These are phyloP conservation scores for Clonostachys rosea DNA, from an alignment of 2,329 filamentous ascomycete genomes.

Conservation along the genomic window DNA sequence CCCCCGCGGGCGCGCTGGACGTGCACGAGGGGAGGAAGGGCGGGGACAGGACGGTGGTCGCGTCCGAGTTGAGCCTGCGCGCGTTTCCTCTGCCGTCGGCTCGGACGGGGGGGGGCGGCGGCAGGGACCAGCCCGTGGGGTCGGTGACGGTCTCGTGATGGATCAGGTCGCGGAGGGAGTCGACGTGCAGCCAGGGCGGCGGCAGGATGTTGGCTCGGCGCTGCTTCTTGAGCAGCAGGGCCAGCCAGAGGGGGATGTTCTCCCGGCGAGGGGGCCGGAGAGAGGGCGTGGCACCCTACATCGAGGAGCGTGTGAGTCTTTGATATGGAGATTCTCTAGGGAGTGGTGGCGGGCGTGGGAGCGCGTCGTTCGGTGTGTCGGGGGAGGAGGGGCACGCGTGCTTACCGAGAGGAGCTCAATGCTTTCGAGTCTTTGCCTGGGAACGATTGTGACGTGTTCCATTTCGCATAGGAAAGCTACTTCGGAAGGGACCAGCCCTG, in stretches of 20 bases:
- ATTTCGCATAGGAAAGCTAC: slow-evolving; percentile 95
- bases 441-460: slow-evolving; percentile 90
- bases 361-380: not conserved
- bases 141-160: slow-evolving; percentile 73
- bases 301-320: slow-evolving; percentile 1
- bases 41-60: slow-evolving; percentile 46
- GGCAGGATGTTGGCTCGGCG: slow-evolving; percentile 88
- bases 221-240: slow-evolving; percentile 90
- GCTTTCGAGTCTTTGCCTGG: slow-evolving; percentile 82
- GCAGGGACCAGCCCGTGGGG: slow-evolving; percentile 69
- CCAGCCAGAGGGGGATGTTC: slow-evolving; percentile 86
- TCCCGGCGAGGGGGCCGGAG: slow-evolving; percentile 79
- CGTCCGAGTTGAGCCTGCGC: slow-evolving; percentile 19
- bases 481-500: slow-evolving; percentile 73
- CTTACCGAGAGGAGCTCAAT: slow-evolving; percentile 82
- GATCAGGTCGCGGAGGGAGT: slow-evolving; percentile 73
- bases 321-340: not conserved
- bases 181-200: slow-evolving; percentile 79
- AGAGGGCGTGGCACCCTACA: slow-evolving; percentile 69
- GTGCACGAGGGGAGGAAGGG: slow-evolving; percentile 79
- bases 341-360: not conserved
- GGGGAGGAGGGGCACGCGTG: slow-evolving; percentile 15
- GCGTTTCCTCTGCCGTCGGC: slow-evolving; percentile 40
- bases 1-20: slow-evolving; percentile 59
- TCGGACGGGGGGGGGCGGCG: slow-evolving; percentile 60